A percentile compares a stretch with the other conserved stretches of the same genome.
Evolutionary conservation across 768 basidiomycete species (phyloP).

Genomic region (Amanita subjunquillea): DNA sequence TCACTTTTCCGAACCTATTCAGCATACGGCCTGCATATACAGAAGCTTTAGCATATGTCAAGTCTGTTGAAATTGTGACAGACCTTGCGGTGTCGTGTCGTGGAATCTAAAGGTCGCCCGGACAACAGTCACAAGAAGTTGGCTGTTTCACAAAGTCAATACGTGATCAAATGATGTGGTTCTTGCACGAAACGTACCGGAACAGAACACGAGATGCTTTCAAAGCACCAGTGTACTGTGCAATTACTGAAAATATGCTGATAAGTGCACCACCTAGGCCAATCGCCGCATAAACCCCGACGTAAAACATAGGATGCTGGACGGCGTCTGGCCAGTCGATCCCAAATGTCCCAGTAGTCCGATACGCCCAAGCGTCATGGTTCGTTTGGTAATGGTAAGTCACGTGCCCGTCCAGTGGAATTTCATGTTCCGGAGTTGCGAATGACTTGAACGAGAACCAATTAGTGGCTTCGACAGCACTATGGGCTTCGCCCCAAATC

Average conservation of each 20-base stretch:
- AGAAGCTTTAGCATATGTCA: not conserved
- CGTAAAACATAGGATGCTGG: conserved; percentile 61
- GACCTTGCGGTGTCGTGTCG: conserved; percentile 75
- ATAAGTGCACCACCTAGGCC: conserved; percentile 39
- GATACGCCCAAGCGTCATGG: conserved; percentile 15
- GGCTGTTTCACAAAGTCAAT: conserved; percentile 25
- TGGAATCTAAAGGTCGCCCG: conserved; percentile 80
- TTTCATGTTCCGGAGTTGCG: conserved; percentile 25
- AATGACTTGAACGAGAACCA: conserved; percentile 25
- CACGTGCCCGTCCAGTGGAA: conserved; percentile 23
- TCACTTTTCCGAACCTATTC: conserved; percentile 71
- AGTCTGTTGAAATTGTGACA: not conserved
- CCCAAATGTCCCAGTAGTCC: conserved; percentile 15
- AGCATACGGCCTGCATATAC: conserved; percentile 42
- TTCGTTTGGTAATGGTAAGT: conserved; percentile 16
- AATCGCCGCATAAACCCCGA: conserved; percentile 56
- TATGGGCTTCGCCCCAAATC: conserved; percentile 64
- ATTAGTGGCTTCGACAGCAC: conserved; percentile 12
- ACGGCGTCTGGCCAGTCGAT: conserved; percentile 37
- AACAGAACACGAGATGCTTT: conserved; percentile 36
- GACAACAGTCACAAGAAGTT: conserved; percentile 59
- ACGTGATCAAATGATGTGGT: conserved; percentile 13
- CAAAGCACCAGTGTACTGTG: conserved; percentile 54
- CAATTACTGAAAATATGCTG: conserved; percentile 32
- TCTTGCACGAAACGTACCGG: conserved; percentile 16